A percentile compares a stretch with the other conserved stretches of the same genome.
phyloP scores from a whole-genome alignment of 129 eudicot genomes.

The Oenanthe sinensis region DNA sequence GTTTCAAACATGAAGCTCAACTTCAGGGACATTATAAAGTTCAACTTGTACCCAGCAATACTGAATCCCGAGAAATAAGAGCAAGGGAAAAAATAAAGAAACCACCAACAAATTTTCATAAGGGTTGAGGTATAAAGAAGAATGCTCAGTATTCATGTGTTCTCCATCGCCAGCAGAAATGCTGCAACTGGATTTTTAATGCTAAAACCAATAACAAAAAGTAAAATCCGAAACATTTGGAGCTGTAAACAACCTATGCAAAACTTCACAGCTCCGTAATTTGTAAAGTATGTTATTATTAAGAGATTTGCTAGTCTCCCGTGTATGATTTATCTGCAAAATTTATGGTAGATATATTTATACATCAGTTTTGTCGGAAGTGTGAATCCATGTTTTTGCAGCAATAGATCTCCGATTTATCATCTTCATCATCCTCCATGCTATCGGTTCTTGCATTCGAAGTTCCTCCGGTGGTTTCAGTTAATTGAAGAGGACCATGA shows the following conservation, averaged over 20 bases:
- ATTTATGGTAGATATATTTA: conserved; percentile 30
- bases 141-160: conserved; percentile 8
- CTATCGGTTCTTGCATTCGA: neutral
- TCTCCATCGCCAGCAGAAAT: conserved; percentile 11
- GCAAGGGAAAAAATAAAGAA: neutral
- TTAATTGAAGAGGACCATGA: conserved; percentile 58
- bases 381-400: neutral
- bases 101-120: conserved; percentile 1
- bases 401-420: conserved; percentile 2
- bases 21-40: neutral
- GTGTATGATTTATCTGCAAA: conserved; percentile 53
- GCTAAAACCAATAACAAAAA: conserved; percentile 24
- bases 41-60: neutral
- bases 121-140: conserved; percentile 1
- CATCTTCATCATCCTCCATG: conserved; percentile 11
- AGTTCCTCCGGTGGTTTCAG: conserved; percentile 18
- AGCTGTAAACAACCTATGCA: conserved; percentile 36
- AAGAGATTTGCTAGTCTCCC: conserved; percentile 21
- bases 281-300: conserved; percentile 16
- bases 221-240: conserved; percentile 15
- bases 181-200: conserved; percentile 19
- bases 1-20: neutral
- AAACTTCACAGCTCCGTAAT: conserved; percentile 34
- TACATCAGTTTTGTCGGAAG: conserved; percentile 26
- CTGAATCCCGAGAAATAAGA: neutral